These are phyloP conservation scores for Penicillium macrosclerotiorum DNA, from an alignment of 495 filamentous ascomycete species.

Conservation along the genomic window DNA sequence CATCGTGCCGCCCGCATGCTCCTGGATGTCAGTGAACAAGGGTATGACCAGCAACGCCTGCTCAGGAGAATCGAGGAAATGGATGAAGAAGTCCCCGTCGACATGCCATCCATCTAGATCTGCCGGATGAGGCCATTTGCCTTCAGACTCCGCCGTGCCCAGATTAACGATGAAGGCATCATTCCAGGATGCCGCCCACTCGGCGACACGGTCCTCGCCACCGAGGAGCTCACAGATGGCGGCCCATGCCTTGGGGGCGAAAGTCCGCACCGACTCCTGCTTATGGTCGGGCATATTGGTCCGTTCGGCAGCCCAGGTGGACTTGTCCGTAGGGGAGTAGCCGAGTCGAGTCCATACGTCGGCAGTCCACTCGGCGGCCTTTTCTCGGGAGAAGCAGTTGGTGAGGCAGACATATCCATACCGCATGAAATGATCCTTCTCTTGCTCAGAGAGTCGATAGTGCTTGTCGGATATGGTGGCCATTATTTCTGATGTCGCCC, in stretches of 20 bases:
- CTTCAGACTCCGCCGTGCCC: slow-evolving; percentile 55
- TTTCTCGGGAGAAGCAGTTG: slow-evolving; percentile 59
- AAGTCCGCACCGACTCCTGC: slow-evolving; percentile 50
- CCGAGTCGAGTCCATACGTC: slow-evolving; percentile 70
- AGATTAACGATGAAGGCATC: slow-evolving; percentile 75
- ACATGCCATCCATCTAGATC: slow-evolving; percentile 68
- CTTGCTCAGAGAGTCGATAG: slow-evolving; percentile 50
- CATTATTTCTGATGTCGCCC: not conserved
- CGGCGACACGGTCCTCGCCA: slow-evolving; percentile 57
- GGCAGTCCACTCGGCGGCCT: slow-evolving; percentile 54
- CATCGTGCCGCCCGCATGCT: slow-evolving; percentile 65
- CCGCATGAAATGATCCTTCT: slow-evolving; percentile 64
- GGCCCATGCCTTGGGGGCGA: slow-evolving; percentile 67
- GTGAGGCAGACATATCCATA: slow-evolving; percentile 63
- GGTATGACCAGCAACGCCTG: slow-evolving; percentile 71
- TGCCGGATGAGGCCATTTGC: slow-evolving; percentile 44
- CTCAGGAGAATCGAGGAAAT: slow-evolving; percentile 72
- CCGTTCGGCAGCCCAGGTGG: slow-evolving; percentile 61
- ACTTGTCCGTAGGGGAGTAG: slow-evolving; percentile 62
- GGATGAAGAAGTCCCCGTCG: slow-evolving; percentile 74
- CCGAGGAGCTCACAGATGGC: slow-evolving; percentile 71
- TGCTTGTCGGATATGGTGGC: not conserved
- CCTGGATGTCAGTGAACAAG: slow-evolving; percentile 62
- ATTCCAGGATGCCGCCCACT: slow-evolving; percentile 54
- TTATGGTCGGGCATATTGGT: slow-evolving; percentile 65